A percentile compares a stretch with the other conserved stretches of the same genome.
Evolutionary conservation across 73 alveolate genomes (phyloP).

Genomic region (Symbiodinium pilosum): DNA sequence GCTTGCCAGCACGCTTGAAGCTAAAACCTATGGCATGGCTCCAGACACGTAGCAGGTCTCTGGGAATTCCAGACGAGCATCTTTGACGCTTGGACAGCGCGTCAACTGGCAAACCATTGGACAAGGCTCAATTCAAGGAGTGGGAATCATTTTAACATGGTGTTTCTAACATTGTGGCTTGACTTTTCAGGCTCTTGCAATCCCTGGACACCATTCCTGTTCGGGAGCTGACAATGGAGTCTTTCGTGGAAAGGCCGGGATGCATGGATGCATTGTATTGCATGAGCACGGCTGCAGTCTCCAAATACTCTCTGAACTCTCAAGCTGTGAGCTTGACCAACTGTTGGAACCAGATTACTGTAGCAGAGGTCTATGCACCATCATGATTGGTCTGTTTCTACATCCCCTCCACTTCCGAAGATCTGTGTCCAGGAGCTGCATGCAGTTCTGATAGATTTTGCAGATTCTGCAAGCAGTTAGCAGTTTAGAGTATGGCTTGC

Average conservation of each 20-base stretch:
- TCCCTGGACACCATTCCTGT: background rate
- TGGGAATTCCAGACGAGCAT: slow-evolving; percentile 2
- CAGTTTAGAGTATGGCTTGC: background rate
- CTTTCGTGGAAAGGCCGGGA: background rate
- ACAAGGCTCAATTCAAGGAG: background rate
- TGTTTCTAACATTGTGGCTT: too few relatives aligned
- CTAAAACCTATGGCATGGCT: too few relatives aligned
- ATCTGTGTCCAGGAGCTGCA: slow-evolving; percentile 26
- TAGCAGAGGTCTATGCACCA: background rate
- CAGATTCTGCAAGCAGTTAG: background rate
- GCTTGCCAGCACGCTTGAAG: background rate
- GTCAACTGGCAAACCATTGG: slow-evolving; percentile 36
- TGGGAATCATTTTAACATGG: background rate
- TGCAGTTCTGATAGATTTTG: too few relatives aligned
- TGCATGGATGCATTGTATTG: too few relatives aligned
- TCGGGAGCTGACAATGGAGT: background rate
- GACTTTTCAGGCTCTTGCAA: background rate
- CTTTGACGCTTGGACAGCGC: background rate
- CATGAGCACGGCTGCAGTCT: too few relatives aligned
- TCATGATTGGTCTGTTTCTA: slow-evolving; percentile 14
- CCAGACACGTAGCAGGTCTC: background rate
- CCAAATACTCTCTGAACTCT: too few relatives aligned
- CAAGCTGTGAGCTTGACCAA: too few relatives aligned
- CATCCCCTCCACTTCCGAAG: slow-evolving; percentile 8
- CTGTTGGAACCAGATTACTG: too few relatives aligned